phyloP scores from a whole-genome alignment of 495 filamentous ascomycete species.

The Penicillium desertorum region DNA sequence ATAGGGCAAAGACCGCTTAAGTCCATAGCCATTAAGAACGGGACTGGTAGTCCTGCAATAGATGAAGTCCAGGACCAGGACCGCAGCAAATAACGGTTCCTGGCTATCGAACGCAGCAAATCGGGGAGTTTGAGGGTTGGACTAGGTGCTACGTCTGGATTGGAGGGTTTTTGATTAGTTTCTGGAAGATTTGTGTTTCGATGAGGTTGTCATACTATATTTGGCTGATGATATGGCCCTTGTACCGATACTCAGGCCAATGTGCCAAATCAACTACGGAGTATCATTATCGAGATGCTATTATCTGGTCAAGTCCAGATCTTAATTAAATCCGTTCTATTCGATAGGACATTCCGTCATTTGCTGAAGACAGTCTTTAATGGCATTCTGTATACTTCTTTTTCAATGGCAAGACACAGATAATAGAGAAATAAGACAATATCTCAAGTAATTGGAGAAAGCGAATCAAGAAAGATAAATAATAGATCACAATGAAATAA shows the following conservation, averaged over 20 bases:
- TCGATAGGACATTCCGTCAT: not conserved
- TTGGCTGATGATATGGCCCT: not conserved
- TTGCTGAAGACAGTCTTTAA: slow-evolving; percentile 14
- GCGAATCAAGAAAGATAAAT: not conserved
- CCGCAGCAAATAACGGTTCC: slow-evolving; percentile 31
- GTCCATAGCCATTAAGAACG: slow-evolving; percentile 9
- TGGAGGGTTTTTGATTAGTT: not conserved
- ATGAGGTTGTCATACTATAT: not conserved
- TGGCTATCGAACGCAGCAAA: slow-evolving; percentile 19
- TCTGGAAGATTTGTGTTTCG: not conserved
- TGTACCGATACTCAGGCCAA: not conserved
- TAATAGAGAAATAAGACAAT: slow-evolving; percentile 2
- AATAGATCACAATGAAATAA: slow-evolving; percentile 14
- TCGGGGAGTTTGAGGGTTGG: slow-evolving; percentile 23
- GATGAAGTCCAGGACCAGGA: slow-evolving; percentile 19
- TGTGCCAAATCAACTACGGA: not conserved
- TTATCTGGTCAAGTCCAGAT: slow-evolving; percentile 4
- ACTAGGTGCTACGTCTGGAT: not conserved
- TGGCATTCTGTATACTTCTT: slow-evolving; percentile 23
- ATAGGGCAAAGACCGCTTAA: slow-evolving; percentile 6
- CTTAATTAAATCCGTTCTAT: not conserved
- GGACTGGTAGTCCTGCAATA: slow-evolving; percentile 20
- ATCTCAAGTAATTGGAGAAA: not conserved
- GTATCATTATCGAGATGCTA: not conserved
- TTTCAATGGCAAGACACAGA: slow-evolving; percentile 6